Base-by-base conservation (phyloP, 202 grass and related monocot genomes). In the Bolboschoenoplectus hybrid region DNA sequence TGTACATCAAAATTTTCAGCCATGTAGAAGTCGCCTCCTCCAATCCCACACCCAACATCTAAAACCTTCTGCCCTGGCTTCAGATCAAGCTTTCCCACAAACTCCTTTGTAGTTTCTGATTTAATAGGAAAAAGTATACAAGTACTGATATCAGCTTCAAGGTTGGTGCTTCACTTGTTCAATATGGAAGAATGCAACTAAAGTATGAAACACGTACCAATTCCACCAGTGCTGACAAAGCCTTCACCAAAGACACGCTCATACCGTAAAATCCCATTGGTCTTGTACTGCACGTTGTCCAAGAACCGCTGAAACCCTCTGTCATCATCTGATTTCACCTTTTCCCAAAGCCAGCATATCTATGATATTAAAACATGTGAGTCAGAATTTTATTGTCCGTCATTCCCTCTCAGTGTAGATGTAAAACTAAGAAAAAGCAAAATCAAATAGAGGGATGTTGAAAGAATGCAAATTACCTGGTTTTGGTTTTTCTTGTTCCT, bases 401-500 rank as follows among this genome's bases (percentile, higher is more conserved):
- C 51, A 58, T 79, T 79, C 75, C 75, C 35, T 58, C 2, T 19
- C 3, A 79, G 41, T 57, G 51, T 58, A 79, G 52, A 79, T 81
- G 70, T 40, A 51, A 79, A 35, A 84, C 12, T 36, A 70, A 47
- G 79, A 76, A 47, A 63, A 47, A 16, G 51, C 35, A 40, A 67
- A 50, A 63, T 38, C 57, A 50, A 7, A 71, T 70, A 13, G 32
- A 65, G 16, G 60, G 77, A 72, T 43, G 13, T 71, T 65, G 20
- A 35, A 38, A 71, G 62, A 83, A 53, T 38, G 7, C 34, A 61
- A 34, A 32, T 45, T 88, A 99, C 97, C 93, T 99, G 97, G 80
- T 99, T 99, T 91, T 99, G 97, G 87, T 97, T 94, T 85, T 92
- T 99, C 88, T 99, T 99, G 84, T 85, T 97, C 83, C 88, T 94